These are phyloP conservation scores for Collybia sp. DNA, from an alignment of 768 basidiomycete genomes.

Conservation along the genomic window DNA sequence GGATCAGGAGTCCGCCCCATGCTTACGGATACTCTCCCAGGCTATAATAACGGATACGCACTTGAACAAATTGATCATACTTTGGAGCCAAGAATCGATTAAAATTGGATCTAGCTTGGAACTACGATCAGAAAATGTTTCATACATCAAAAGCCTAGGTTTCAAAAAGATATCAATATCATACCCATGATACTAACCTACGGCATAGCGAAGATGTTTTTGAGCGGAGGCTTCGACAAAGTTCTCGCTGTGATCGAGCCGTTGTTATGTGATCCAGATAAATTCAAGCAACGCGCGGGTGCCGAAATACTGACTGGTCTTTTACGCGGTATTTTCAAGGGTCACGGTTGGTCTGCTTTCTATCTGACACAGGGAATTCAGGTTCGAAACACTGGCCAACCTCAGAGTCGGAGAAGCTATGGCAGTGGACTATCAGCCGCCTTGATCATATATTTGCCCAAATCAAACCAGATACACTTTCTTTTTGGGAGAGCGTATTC, in stretches of 20 bases:
- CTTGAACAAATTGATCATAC: slow-evolving; percentile 51
- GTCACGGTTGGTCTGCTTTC: neutral
- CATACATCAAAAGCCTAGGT: slow-evolving; percentile 37
- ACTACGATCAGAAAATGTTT: slow-evolving; percentile 46
- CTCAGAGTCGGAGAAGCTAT: slow-evolving; percentile 46
- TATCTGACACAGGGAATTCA: slow-evolving; percentile 15
- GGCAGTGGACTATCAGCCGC: slow-evolving; percentile 66
- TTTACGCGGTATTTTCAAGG: slow-evolving; percentile 52
- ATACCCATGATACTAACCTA: slow-evolving; percentile 2
- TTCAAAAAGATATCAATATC: slow-evolving; percentile 3
- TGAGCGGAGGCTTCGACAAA: slow-evolving; percentile 43
- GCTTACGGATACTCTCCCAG: slow-evolving; percentile 47
- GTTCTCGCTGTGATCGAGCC: slow-evolving; percentile 55
- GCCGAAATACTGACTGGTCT: slow-evolving; percentile 64
- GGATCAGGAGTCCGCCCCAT: slow-evolving; percentile 47
- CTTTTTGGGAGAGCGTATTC: slow-evolving; percentile 70
- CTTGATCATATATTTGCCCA: slow-evolving; percentile 62
- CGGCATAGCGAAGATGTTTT: slow-evolving; percentile 61
- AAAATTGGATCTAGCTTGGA: slow-evolving; percentile 48
- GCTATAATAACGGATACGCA: slow-evolving; percentile 46
- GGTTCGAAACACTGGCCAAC: slow-evolving; percentile 85
- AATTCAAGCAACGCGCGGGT: slow-evolving; percentile 83
- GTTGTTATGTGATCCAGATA: slow-evolving; percentile 60
- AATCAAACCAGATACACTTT: slow-evolving; percentile 82
- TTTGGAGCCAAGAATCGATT: slow-evolving; percentile 82